Conservation (phyloP, 1,139 yeast genomes). For the Debaryomyces sp. region DNA sequence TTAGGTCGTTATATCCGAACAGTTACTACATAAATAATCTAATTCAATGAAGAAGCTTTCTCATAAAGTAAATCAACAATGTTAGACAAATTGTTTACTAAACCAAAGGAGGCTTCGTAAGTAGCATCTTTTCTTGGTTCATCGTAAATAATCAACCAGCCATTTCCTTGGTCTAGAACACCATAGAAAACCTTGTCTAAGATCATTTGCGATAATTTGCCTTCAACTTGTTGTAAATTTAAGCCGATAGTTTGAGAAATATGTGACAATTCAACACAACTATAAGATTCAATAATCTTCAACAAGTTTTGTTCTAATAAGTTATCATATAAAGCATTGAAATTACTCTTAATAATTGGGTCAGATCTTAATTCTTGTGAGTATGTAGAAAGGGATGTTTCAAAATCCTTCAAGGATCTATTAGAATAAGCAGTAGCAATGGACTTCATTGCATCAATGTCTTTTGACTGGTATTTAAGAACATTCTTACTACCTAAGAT, state of each 20-base stretch:
- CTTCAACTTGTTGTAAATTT: conserved; percentile 87
- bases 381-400: conserved; percentile 71
- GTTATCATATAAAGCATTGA: conserved; percentile 90
- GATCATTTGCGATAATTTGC: conserved; percentile 94
- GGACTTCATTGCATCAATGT: conserved; percentile 90
- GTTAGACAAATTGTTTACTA: conserved; percentile 81
- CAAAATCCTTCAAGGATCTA: conserved; percentile 90
- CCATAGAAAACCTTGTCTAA: conserved; percentile 93
- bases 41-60: conserved; percentile 82
- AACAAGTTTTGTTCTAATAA: conserved; percentile 90
- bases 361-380: conserved; percentile 81
- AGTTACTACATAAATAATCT: conserved; percentile 11
- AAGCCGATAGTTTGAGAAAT: conserved; percentile 87
- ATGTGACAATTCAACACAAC: conserved; percentile 89
- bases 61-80: conserved; percentile 93
- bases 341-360: conserved; percentile 87
- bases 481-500: conserved; percentile 80
- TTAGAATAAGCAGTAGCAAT: conserved; percentile 88
- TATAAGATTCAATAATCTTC: conserved; percentile 94
- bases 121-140: conserved; percentile 89
- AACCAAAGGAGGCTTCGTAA: conserved; percentile 84
- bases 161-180: conserved; percentile 96
- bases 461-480: conserved; percentile 71
- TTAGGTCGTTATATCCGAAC: background rate
- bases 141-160: conserved; percentile 92